Conservation (phyloP, 345 rosid genomes). For the Hevea brasiliensis region DNA sequence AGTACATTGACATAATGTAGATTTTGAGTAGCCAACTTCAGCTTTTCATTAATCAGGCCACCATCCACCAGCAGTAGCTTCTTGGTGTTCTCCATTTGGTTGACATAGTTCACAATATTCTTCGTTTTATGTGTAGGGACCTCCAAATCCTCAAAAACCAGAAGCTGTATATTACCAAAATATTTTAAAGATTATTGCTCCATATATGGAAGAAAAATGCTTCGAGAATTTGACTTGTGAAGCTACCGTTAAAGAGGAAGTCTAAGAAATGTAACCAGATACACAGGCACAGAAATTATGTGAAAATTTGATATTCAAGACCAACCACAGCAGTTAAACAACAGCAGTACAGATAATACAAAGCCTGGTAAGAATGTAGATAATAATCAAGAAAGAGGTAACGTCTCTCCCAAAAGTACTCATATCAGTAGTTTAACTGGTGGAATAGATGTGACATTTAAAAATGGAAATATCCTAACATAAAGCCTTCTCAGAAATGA, state of each 20-base stretch:
- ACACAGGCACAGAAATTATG: not conserved
- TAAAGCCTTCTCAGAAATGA: not conserved
- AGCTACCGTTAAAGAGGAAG: not conserved
- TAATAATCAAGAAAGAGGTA: not conserved
- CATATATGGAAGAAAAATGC: not conserved
- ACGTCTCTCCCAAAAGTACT: not conserved
- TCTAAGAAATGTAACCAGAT: not conserved
- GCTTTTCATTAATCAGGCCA: conserved; percentile 70
- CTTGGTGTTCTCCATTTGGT: conserved; percentile 77
- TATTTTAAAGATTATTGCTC: conserved; percentile 4
- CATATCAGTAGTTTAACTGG: not conserved
- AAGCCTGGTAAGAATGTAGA: not conserved
- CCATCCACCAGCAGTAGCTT: conserved; percentile 83
- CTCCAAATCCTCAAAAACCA: conserved; percentile 79
- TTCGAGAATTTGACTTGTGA: not conserved
- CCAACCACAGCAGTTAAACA: not conserved
- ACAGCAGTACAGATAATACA: no score
- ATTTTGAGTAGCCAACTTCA: conserved; percentile 89
- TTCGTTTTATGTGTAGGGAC: conserved; percentile 85
- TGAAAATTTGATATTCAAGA: not conserved
- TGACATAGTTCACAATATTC: conserved; percentile 62
- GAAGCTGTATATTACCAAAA: conserved; percentile 51
- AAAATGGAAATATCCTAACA: not conserved
- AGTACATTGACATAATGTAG: conserved; percentile 75
- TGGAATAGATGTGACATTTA: not conserved